These are phyloP conservation scores for Fusarium pininemorale DNA, from an alignment of 2,329 filamentous ascomycete species.

Conservation along the genomic window DNA sequence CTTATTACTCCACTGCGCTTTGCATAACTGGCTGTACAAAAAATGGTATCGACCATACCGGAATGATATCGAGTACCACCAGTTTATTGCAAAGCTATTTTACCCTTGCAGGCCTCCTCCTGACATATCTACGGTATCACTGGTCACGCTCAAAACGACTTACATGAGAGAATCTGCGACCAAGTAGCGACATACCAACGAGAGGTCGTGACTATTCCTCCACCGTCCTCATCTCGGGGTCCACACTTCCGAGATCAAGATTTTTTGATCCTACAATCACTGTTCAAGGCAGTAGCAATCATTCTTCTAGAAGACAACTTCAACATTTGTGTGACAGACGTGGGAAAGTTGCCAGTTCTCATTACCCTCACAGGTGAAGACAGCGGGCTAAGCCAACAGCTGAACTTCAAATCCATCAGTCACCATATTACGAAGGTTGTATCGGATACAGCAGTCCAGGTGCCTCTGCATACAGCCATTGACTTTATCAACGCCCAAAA, in stretches of 20 bases:
- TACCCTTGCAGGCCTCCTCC: background rate
- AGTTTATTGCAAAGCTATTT: slow-evolving; percentile 18
- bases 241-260: background rate
- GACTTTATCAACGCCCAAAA: background rate
- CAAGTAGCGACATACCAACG: background rate
- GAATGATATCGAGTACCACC: slow-evolving; percentile 17
- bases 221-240: background rate
- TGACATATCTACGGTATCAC: background rate
- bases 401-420: slow-evolving; percentile 12
- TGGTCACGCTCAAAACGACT: background rate
- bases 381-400: background rate
- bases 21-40: slow-evolving; percentile 10
- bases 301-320: background rate
- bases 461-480: background rate
- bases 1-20: background rate
- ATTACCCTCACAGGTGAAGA: slow-evolving; percentile 1
- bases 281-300: background rate
- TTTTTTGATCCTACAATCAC: background rate
- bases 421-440: background rate
- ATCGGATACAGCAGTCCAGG: background rate
- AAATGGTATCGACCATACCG: slow-evolving; percentile 19
- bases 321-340: background rate
- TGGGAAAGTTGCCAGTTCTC: background rate
- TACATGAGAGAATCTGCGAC: background rate
- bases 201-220: background rate